Percentiles rank a stretch among this genome's conserved stretches.
Evolutionary conservation across 257 asterid species (phyloP).

Genomic region (Ocimum tenuiflorum): DNA sequence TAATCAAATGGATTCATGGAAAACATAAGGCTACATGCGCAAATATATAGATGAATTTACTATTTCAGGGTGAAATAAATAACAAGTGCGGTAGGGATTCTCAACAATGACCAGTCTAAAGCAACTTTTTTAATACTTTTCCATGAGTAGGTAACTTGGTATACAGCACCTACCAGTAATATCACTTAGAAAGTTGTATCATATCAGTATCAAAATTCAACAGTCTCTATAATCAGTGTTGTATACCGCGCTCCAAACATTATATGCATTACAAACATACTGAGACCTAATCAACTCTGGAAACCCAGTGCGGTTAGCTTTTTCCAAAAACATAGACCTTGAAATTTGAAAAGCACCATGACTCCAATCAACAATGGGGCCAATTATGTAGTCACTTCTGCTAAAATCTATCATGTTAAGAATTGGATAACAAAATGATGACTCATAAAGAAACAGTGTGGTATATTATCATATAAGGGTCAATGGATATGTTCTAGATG

Average conservation of each 20-base stretch:
- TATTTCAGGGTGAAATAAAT: background rate
- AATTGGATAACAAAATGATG: background rate
- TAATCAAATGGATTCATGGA: background rate
- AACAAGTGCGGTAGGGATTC: background rate
- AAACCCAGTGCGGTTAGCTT: background rate
- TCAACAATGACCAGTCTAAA: background rate
- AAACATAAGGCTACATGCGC: background rate
- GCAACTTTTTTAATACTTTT: no score
- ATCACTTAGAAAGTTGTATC: background rate
- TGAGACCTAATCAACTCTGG: background rate
- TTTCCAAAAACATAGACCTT: background rate
- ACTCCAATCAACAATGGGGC: background rate
- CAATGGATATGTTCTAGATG: background rate
- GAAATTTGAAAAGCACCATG: background rate
- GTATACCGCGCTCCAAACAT: background rate
- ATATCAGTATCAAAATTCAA: background rate
- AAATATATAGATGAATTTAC: no score
- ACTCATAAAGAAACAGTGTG: background rate
- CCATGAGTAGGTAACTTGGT: no score
- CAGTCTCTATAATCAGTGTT: background rate
- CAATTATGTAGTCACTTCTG: background rate
- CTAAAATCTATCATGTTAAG: background rate
- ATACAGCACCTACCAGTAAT: no score
- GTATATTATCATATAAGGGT: background rate
- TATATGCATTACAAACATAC: background rate